Percentiles rank a stretch among this genome's conserved stretches.
Evolutionary conservation across 106 monocot species (phyloP).

Genomic region (Cymbidium sinense): DNA sequence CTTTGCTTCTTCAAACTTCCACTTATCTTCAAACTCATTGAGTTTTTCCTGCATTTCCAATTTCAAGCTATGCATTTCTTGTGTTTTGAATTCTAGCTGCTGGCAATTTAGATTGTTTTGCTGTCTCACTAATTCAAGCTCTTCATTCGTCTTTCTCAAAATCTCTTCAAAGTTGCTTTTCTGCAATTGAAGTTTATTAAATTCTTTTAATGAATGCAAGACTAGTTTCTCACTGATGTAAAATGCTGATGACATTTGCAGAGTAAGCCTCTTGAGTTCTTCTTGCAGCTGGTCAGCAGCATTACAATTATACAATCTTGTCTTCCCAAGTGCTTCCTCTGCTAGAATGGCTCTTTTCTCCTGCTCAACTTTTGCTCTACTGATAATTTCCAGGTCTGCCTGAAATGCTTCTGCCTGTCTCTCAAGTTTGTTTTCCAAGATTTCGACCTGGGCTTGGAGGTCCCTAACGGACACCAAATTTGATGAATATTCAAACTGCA

Average conservation of each 20-base stretch:
- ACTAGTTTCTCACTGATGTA: slow-evolving; percentile 58
- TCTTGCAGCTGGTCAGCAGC: slow-evolving; percentile 57
- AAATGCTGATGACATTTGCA: slow-evolving; percentile 60
- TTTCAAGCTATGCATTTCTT: slow-evolving; percentile 46
- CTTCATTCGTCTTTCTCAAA: slow-evolving; percentile 43
- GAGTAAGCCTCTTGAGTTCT: slow-evolving; percentile 51
- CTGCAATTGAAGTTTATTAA: slow-evolving; percentile 40
- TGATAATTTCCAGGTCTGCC: slow-evolving; percentile 41
- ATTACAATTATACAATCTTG: slow-evolving; percentile 43
- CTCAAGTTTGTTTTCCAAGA: slow-evolving; percentile 71
- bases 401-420: slow-evolving; percentile 57
- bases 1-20: slow-evolving; percentile 37
- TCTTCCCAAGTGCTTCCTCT: slow-evolving; percentile 61
- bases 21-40: slow-evolving; percentile 54
- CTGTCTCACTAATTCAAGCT: slow-evolving; percentile 32
- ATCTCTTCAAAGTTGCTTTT: slow-evolving; percentile 50
- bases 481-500: slow-evolving; percentile 94
- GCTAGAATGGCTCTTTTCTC: slow-evolving; percentile 76
- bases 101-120: slow-evolving; percentile 42
- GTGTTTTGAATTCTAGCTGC: slow-evolving; percentile 71
- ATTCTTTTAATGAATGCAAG: slow-evolving; percentile 50
- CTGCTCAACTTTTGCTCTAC: slow-evolving; percentile 56
- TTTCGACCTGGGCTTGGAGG: slow-evolving; percentile 69
- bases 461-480: slow-evolving; percentile 78
- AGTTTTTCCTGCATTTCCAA: slow-evolving; percentile 40